A percentile compares a stretch with the other conserved stretches of the same genome.
phyloP scores from a whole-genome alignment of 257 asterid genomes.

The Solanum okadae region DNA sequence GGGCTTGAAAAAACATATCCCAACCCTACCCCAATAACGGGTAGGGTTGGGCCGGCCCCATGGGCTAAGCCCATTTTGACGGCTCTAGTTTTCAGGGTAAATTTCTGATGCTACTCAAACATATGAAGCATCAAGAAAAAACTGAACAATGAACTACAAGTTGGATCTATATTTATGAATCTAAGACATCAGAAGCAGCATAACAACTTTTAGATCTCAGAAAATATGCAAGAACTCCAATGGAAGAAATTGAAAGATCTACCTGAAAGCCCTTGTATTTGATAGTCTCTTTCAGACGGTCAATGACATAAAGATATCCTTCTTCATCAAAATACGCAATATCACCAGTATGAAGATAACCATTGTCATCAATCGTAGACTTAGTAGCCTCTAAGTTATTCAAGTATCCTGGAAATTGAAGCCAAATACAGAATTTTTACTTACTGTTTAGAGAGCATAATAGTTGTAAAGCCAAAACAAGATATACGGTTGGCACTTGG shows the following conservation, averaged over 20 bases:
- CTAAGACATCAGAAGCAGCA: background rate
- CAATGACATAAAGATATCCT: constrained; percentile 59
- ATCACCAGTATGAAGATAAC: constrained; percentile 90
- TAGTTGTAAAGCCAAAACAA: background rate
- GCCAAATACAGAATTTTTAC: background rate
- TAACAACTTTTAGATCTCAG: background rate
- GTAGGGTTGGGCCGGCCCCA: too few species aligned
- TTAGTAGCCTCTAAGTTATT: constrained; percentile 49
- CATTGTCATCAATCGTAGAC: constrained; percentile 49
- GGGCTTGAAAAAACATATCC: too few species aligned
- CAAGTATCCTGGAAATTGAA: constrained; percentile 46
- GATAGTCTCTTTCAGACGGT: constrained; percentile 80
- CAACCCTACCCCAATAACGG: too few species aligned
- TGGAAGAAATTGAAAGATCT: background rate
- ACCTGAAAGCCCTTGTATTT: constrained; percentile 94
- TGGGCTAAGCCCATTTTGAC: too few species aligned
- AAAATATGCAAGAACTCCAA: background rate
- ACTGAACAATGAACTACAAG: background rate
- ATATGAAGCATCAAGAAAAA: background rate
- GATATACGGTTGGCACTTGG: background rate
- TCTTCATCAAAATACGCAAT: constrained; percentile 67
- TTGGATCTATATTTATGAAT: background rate
- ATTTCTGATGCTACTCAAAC: background rate
- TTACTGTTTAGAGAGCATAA: background rate
- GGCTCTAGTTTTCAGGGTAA: background rate